Evolutionary conservation across 495 filamentous ascomycete genomes (phyloP).

Genomic region (Penicillium cosmopolitanum): DNA sequence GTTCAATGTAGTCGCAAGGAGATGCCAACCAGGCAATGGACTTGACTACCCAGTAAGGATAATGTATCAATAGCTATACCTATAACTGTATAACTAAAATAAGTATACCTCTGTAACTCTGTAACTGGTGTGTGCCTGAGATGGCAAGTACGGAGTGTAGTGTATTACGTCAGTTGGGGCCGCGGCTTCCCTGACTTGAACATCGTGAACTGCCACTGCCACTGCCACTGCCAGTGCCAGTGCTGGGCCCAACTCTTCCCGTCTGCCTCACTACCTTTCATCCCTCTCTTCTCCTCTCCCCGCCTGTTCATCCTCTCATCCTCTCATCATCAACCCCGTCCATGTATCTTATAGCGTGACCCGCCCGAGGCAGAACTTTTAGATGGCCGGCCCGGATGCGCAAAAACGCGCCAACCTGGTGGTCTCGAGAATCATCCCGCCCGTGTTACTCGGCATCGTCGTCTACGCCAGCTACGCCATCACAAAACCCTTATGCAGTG

Average conservation of each 20-base stretch:
- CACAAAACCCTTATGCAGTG: constrained; percentile 61
- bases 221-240: too few species aligned
- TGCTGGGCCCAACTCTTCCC: too few species aligned
- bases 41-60: neutral
- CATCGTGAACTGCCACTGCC: neutral
- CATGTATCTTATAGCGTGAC: constrained; percentile 7
- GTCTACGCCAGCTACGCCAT: constrained; percentile 66
- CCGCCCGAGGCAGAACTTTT: constrained; percentile 13
- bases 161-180: constrained; percentile 1
- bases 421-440: constrained; percentile 60
- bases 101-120: too few species aligned
- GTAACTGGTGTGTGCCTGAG: too few species aligned
- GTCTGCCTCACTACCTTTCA: neutral
- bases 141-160: too few species aligned
- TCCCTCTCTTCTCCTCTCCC: neutral
- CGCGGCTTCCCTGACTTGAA: neutral
- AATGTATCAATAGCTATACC: too few species aligned
- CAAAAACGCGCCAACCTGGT: constrained; percentile 54
- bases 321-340: neutral
- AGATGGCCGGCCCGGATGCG: constrained; percentile 24
- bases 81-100: too few species aligned
- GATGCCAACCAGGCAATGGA: too few species aligned
- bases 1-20: neutral
- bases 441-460: constrained; percentile 59
- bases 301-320: too few species aligned